phyloP scores from a whole-genome alignment of 1,284 basidiomycete species.

The Boletus holoroseus region DNA sequence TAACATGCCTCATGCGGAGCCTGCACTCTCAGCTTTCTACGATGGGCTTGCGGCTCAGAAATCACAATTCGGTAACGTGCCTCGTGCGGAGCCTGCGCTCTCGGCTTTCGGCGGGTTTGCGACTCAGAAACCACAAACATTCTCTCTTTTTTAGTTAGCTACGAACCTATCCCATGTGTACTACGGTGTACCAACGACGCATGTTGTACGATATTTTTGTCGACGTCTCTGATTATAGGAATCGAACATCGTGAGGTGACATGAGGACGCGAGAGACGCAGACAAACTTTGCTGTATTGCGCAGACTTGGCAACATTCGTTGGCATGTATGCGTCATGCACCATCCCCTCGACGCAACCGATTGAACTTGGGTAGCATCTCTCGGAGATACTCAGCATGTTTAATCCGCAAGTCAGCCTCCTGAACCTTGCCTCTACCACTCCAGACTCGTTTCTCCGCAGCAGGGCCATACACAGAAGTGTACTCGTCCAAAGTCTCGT shows the following conservation, averaged over 20 bases:
- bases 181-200: background rate
- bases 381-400: conserved; percentile 84
- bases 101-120: no score
- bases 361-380: conserved; percentile 88
- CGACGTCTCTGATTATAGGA: background rate
- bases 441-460: conserved; percentile 74
- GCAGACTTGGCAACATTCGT: background rate
- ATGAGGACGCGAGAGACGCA: background rate
- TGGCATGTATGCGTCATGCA: conserved; percentile 25
- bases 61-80: no score
- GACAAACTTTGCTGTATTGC: background rate
- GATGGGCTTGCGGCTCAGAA: conserved; percentile 15
- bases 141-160: no score
- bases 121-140: no score
- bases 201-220: conserved; percentile 1
- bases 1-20: conserved; percentile 19
- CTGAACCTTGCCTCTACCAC: conserved; percentile 78
- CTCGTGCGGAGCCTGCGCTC: no score
- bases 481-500: conserved; percentile 76
- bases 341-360: conserved; percentile 59
- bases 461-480: conserved; percentile 80
- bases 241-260: no score
- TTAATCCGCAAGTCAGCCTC: conserved; percentile 80
- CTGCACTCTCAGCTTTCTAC: conserved; percentile 20
- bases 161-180: background rate